These are phyloP conservation scores for Liquidambar formosana DNA, from an alignment of 164 flowering plant species.

Conservation along the genomic window DNA sequence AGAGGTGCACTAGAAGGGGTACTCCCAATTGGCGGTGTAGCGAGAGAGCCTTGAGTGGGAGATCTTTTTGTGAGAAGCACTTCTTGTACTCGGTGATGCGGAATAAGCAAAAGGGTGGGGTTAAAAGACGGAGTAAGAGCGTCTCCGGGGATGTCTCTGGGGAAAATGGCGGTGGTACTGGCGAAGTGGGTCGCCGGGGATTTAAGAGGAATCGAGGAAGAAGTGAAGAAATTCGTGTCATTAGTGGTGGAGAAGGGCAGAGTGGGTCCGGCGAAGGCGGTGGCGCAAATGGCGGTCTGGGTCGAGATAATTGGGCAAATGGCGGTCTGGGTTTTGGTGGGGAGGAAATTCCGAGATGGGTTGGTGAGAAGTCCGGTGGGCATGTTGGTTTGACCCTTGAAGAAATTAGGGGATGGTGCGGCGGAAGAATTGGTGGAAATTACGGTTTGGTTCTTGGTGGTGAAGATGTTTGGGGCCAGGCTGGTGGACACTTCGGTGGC, in stretches of 20 bases:
- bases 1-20: conserved; percentile 12
- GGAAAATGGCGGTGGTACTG: conserved; percentile 1
- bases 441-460: background rate
- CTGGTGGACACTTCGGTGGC: too few species aligned
- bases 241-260: background rate
- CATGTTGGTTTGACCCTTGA: background rate
- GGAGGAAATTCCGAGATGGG: conserved; percentile 4
- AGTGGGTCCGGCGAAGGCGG: background rate
- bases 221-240: background rate
- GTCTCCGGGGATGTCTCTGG: background rate
- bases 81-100: background rate
- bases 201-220: background rate
- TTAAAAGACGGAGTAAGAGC: background rate
- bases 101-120: background rate
- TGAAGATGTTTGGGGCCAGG: too few species aligned
- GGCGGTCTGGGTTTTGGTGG: conserved; percentile 1
- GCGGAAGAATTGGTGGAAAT: background rate
- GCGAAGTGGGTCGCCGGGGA: background rate
- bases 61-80: conserved; percentile 9
- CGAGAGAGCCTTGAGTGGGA: conserved; percentile 15
- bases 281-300: background rate
- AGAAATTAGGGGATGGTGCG: background rate
- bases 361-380: conserved; percentile 1
- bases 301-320: background rate
- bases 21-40: conserved; percentile 20